Conservation (phyloP, 176 grass and related monocot genomes). For the Pontederia paniculata region DNA sequence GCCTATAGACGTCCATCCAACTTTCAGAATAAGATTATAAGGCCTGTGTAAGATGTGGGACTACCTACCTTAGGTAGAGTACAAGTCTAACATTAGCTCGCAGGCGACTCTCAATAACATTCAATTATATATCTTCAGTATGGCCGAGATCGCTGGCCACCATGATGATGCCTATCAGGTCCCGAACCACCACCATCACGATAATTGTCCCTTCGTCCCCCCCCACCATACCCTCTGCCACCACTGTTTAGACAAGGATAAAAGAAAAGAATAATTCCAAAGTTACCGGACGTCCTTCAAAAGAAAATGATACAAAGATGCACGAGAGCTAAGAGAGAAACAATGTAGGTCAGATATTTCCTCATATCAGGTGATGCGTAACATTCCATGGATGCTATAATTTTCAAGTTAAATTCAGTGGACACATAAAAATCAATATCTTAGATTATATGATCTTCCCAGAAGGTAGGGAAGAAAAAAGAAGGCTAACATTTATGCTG, state of each 20-base stretch:
- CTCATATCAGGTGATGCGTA: too few relatives aligned
- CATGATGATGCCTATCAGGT: constrained; percentile 73
- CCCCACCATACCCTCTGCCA: constrained; percentile 71
- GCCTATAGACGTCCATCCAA: constrained; percentile 33
- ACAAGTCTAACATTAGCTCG: constrained; percentile 78
- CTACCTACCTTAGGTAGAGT: constrained; percentile 70
- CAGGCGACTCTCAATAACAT: constrained; percentile 66
- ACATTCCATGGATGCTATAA: too few relatives aligned
- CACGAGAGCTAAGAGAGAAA: too few relatives aligned
- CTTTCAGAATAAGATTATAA: constrained; percentile 29
- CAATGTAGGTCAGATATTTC: too few relatives aligned
- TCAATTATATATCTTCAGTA: constrained; percentile 64
- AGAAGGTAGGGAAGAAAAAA: too few relatives aligned
- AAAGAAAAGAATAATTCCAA: background rate
- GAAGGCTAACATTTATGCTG: too few relatives aligned
- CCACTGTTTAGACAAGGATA: constrained; percentile 15
- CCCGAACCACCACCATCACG: constrained; percentile 73
- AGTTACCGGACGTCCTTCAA: too few relatives aligned
- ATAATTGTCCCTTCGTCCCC: constrained; percentile 57
- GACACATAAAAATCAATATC: too few relatives aligned
- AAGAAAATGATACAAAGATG: too few relatives aligned
- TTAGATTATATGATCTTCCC: too few relatives aligned
- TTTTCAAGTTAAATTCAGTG: too few relatives aligned
- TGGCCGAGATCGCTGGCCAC: constrained; percentile 71
- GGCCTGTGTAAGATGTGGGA: constrained; percentile 19